Percentiles rank a stretch among this genome's conserved stretches.
Evolutionary conservation across 148 eudicot species (phyloP).

Genomic region (Fagopyrum tataricum): DNA sequence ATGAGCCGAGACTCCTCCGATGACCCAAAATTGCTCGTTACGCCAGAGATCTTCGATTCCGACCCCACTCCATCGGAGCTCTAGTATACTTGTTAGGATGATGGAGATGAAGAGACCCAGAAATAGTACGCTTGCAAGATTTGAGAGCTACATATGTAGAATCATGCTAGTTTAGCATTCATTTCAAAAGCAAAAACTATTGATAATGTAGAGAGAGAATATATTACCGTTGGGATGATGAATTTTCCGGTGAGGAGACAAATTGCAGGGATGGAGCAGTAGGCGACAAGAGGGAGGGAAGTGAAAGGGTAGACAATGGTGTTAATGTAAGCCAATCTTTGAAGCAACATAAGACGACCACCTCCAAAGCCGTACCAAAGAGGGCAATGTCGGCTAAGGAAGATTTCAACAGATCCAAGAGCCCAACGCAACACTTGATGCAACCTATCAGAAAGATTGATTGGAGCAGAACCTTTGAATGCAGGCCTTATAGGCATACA

Average conservation of each 20-base stretch:
- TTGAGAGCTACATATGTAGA: constrained; percentile 51
- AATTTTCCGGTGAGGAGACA: constrained; percentile 97
- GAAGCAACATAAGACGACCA: constrained; percentile 95
- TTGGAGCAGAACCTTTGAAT: constrained; percentile 98
- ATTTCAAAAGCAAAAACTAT: not conserved
- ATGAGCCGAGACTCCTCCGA: constrained; percentile 95
- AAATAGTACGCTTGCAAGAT: constrained; percentile 78
- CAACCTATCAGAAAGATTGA: constrained; percentile 89
- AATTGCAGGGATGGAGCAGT: constrained; percentile 80
- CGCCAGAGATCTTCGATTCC: constrained; percentile 90
- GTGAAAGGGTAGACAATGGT: constrained; percentile 96
- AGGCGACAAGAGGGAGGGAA: constrained; percentile 87
- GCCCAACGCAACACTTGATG: constrained; percentile 99
- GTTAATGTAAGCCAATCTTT: constrained; percentile 87
- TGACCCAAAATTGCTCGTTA: constrained; percentile 99
- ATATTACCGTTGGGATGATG: constrained; percentile 95
- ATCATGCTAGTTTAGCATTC: not conserved
- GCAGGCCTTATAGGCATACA: constrained; percentile 98
- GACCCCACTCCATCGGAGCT: constrained; percentile 92
- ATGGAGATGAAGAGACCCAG: constrained; percentile 90
- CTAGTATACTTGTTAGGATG: constrained; percentile 72
- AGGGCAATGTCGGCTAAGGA: constrained; percentile 94
- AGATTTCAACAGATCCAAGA: constrained; percentile 90
- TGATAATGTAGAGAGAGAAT: too few species aligned
- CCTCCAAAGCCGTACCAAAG: constrained; percentile 98